Evolutionary conservation across 2,329 filamentous ascomycete genomes (phyloP).

Genomic region (Nemania bipapillata): DNA sequence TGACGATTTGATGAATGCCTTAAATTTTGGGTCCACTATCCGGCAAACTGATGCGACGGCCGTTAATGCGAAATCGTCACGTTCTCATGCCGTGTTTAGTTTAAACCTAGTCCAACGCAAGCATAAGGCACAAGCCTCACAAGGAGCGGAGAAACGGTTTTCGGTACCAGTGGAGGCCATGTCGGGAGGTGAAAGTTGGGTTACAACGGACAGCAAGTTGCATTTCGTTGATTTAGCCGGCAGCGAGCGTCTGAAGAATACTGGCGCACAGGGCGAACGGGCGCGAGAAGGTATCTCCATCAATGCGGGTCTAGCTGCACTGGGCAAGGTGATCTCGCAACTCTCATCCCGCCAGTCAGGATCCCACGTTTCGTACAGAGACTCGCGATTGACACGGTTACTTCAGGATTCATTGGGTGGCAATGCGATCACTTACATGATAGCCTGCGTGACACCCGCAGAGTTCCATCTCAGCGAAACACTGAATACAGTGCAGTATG

Average conservation of each 20-base stretch:
- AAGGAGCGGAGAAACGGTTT: conserved; percentile 80
- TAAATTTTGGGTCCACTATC: conserved; percentile 93
- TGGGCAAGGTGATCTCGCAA: conserved; percentile 98
- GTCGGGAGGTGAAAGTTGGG: conserved; percentile 70
- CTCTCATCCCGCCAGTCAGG: conserved; percentile 88
- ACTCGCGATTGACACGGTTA: conserved; percentile 94
- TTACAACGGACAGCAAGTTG: conserved; percentile 96
- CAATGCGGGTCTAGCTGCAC: conserved; percentile 91
- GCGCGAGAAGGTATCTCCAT: conserved; percentile 98
- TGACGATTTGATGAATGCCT: conserved; percentile 86
- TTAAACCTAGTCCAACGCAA: conserved; percentile 91
- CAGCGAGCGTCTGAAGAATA: conserved; percentile 96
- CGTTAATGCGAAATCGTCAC: conserved; percentile 96
- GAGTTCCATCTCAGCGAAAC: conserved; percentile 98
- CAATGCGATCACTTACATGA: conserved; percentile 99
- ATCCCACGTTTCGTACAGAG: conserved; percentile 94
- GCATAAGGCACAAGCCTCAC: conserved; percentile 62
- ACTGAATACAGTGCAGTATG: conserved; percentile 96
- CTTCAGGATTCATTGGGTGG: conserved; percentile 96
- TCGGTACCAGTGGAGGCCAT: conserved; percentile 87
- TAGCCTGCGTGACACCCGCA: conserved; percentile 95
- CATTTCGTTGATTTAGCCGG: conserved; percentile 98
- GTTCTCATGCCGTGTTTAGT: conserved; percentile 96
- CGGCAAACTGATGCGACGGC: conserved; percentile 97
- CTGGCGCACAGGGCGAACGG: conserved; percentile 90